Evolutionary conservation across 164 flowering plant genomes (phyloP).

Genomic region (Amborella trichopoda): DNA sequence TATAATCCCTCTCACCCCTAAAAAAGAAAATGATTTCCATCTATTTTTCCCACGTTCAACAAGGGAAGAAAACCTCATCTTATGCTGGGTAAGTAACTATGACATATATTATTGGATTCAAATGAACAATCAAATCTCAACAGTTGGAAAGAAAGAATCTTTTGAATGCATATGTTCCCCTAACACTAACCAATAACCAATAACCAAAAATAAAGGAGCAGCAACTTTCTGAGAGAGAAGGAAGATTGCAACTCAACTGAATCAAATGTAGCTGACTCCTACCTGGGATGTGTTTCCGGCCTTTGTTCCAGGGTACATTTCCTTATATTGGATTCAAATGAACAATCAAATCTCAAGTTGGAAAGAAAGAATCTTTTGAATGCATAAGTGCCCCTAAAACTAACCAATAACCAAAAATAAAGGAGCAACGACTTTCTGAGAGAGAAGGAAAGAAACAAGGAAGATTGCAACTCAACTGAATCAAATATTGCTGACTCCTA

Average conservation of each 20-base stretch:
- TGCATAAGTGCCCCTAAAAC: too few species aligned
- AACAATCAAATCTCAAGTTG: neutral
- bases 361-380: too few species aligned
- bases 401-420: neutral
- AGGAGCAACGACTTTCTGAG: neutral
- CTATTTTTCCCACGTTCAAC: too few species aligned
- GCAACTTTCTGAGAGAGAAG: neutral
- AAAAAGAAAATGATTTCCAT: neutral
- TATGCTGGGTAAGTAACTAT: neutral
- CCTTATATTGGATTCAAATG: neutral
- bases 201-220: neutral
- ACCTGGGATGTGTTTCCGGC: slow-evolving; percentile 94
- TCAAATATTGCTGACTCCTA: slow-evolving; percentile 5
- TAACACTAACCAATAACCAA: neutral
- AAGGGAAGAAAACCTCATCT: neutral
- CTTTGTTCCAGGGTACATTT: slow-evolving; percentile 94
- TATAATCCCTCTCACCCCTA: neutral
- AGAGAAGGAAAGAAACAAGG: too few species aligned
- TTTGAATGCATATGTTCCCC: too few species aligned
- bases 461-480: neutral
- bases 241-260: neutral
- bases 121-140: neutral
- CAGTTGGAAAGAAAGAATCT: neutral
- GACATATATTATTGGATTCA: neutral
- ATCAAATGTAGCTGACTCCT: neutral